These are phyloP conservation scores for Trametes cubensis DNA, from an alignment of 768 basidiomycete genomes.

Conservation along the genomic window DNA sequence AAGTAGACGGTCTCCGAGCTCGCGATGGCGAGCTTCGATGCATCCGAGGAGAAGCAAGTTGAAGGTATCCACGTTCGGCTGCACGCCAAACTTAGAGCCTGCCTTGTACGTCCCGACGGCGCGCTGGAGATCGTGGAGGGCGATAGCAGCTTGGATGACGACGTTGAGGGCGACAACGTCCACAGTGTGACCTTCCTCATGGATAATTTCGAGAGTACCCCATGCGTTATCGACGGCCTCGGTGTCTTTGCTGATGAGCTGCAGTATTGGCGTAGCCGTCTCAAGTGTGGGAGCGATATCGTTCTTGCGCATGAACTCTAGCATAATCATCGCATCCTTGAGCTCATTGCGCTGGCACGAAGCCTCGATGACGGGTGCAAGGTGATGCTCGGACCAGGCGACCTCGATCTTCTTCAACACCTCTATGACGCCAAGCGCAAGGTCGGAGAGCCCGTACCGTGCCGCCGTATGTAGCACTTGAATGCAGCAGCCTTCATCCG, in stretches of 20 bases:
- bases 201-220: slow-evolving; percentile 62
- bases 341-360: slow-evolving; percentile 59
- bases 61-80: slow-evolving; percentile 66
- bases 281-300: slow-evolving; percentile 51
- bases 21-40: slow-evolving; percentile 56
- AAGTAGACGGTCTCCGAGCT: slow-evolving; percentile 69
- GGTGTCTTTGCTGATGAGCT: slow-evolving; percentile 47
- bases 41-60: slow-evolving; percentile 72
- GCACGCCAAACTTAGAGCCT: slow-evolving; percentile 54
- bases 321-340: slow-evolving; percentile 61
- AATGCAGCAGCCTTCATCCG: slow-evolving; percentile 76
- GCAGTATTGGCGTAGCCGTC: slow-evolving; percentile 58
- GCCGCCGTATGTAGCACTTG: slow-evolving; percentile 74
- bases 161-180: slow-evolving; percentile 66
- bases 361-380: slow-evolving; percentile 76
- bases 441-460: slow-evolving; percentile 67
- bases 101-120: slow-evolving; percentile 78
- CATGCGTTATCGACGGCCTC: slow-evolving; percentile 67
- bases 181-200: slow-evolving; percentile 51
- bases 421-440: slow-evolving; percentile 68
- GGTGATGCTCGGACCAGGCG: slow-evolving; percentile 68
- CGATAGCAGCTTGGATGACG: slow-evolving; percentile 64
- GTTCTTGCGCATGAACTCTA: slow-evolving; percentile 61
- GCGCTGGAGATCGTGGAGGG: slow-evolving; percentile 68
- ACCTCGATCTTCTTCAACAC: slow-evolving; percentile 53